phyloP scores from a whole-genome alignment of 2,329 filamentous ascomycete species.

The Diaporthe citri region DNA sequence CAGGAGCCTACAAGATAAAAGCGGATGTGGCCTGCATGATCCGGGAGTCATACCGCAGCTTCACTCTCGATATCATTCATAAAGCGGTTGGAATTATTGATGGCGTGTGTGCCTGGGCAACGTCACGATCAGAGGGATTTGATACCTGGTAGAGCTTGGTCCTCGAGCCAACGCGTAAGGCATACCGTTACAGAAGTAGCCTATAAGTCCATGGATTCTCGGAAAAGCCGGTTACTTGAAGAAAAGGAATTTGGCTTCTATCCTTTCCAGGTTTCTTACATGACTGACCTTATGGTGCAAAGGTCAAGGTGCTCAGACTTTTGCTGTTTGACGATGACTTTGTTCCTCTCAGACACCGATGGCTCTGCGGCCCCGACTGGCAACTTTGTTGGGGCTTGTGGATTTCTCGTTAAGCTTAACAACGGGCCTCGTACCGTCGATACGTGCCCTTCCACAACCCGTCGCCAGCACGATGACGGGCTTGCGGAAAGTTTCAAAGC shows the following conservation, averaged over 20 bases:
- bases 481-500: background rate
- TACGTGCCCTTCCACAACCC: background rate
- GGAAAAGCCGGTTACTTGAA: background rate
- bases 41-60: background rate
- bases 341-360: background rate
- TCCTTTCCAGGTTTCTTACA: background rate
- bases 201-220: background rate
- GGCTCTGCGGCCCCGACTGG: background rate
- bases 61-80: background rate
- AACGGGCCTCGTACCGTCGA: background rate
- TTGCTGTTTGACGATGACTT: background rate
- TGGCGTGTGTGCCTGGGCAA: background rate
- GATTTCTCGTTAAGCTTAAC: background rate
- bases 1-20: background rate
- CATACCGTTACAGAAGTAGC: background rate
- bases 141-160: background rate
- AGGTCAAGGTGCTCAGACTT: background rate
- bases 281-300: background rate
- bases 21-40: background rate
- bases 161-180: background rate
- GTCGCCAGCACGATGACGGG: background rate
- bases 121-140: background rate
- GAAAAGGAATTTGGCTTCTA: background rate
- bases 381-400: background rate
- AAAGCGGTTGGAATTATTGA: background rate